Evolutionary conservation across 2,329 filamentous ascomycete species (phyloP), one percentile per base, ranked within the genome.

Genomic region (Trichoderma koningiopsis): DNA sequence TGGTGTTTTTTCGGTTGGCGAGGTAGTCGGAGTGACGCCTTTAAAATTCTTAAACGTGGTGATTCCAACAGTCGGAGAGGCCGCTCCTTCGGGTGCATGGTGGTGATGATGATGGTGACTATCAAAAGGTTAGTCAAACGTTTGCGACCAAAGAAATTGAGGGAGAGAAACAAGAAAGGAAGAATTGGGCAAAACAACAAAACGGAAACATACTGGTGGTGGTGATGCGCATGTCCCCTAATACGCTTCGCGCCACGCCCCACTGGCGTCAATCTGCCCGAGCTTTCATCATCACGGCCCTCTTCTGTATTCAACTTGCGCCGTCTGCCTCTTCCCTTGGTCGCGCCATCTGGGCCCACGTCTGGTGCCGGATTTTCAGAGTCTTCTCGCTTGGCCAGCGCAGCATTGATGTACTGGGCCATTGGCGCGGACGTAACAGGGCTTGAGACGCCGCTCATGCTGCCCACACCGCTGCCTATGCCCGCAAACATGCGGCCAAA

Each of bases 401-500:
- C 79, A 0, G 81, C 75, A 40, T 79, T 81, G 6, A 84, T 81
- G 70, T 85, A 88, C 1, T 85, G 83, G 77, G 70, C 83, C 74
- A 53, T 80, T 49, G 77, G 72, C 4, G 74, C 73, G 7, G 80
- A 77, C 0, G 84, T 79, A 3, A 84, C 81, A 2, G 87, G 86
- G 73, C 85, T 88, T 16, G 86, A 83, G 43, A 84, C 80, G 29
- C 82, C 83, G 5, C 67, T 60, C 70, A 86, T 83, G 52, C 80
- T 82, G 71, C 80, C 83, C 37, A 86, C 84, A 71, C 84, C 87
- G 73, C 83, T 87, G 70, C 84, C 94, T 73, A 98, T 93, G n/a
- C 95, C 95, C 22, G 93, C 93, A 80, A 97, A 97, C 86, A 97
- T 97, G 71, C 93, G 90, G 33, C 94, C 94, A 77, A 97, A 94